Base-by-base conservation (phyloP, 1,284 basidiomycete genomes). In the Puccinia novopanici region DNA sequence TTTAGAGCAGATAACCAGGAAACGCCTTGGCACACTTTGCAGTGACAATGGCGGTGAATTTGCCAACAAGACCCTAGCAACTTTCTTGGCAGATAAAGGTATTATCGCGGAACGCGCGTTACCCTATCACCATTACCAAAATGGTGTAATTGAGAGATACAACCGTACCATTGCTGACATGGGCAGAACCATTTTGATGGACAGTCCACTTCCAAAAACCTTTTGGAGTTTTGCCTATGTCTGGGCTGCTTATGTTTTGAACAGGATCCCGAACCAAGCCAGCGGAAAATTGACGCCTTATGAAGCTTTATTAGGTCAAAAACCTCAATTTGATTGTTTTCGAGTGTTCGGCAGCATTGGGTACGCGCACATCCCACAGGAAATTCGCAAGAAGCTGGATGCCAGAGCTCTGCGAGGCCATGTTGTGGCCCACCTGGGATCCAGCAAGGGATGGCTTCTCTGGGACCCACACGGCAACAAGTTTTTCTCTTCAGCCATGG, bases 81-180 rank as follows among this genome's bases (percentile, higher is more conserved):
- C 6, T 8, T 67, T 45, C 24, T 34, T 67, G 37, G 5, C 63
- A 1, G 15, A 1, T 4, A 67, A 67, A 54, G 76, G 76, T 0
- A 70, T 78, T 24, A 6, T 15, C 0, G 48, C 52, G 10, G 54
- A 78, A 40, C 3, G 15, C 5, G 2, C 17, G 1, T n/a, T 37
- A 6, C 65, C 67, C 2, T 55, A 55, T 34, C 30, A 78, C 30
- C 76, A 65, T 27, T 52, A 76, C 24, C 75, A 76, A 34, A 76
- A 76, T 42, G 48, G 63, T 0, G 15, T 65, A 10, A 50, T 63
- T 30, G 48, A 76, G 45, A 40, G n/a, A 12, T 63, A 67, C 61
- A 76, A 76, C 13, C 10, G 65, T 3, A 65, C 55, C 1, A 30
- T 76, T 30, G 1, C n/a, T 0, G 59, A 76, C 13, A 76, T 76